Evolutionary conservation across 139 green algal genomes (phyloP).

Genomic region (Gonium pectorale): DNA sequence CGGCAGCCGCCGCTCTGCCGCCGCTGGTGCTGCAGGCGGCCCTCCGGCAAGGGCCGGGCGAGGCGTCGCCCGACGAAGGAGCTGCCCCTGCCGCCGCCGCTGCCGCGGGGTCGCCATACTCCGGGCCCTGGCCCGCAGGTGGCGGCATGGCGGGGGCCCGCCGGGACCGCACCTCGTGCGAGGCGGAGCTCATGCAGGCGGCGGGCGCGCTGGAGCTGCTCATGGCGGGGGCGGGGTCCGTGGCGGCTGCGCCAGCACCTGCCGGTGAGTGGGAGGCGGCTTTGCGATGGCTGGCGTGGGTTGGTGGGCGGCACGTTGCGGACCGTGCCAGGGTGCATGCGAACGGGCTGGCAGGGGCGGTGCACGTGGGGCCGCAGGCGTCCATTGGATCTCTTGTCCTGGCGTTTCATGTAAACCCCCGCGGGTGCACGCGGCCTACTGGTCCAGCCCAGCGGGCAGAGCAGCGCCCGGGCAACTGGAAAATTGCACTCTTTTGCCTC

Average conservation of each 20-base stretch:
- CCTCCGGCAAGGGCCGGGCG: background rate
- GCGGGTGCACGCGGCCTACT: background rate
- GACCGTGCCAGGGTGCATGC: background rate
- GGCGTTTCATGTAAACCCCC: no score
- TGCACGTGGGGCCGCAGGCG: background rate
- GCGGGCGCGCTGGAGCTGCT: conserved; percentile 24
- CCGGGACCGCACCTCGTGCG: background rate
- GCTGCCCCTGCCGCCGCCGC: no score
- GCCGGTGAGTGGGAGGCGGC: background rate
- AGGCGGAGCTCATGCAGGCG: conserved; percentile 1
- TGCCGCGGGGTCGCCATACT: no score
- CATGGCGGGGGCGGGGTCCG: background rate
- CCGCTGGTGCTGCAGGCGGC: background rate
- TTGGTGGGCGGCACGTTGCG: background rate
- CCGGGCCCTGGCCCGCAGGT: no score
- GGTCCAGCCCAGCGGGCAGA: background rate
- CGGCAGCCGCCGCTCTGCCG: background rate
- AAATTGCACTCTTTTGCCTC: no score
- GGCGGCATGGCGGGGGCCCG: background rate
- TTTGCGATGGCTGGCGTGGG: background rate
- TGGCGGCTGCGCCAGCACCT: background rate
- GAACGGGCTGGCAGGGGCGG: background rate
- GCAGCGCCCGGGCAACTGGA: background rate
- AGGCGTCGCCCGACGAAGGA: background rate
- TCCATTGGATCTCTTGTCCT: background rate